phyloP scores from a whole-genome alignment of 1,284 basidiomycete species.

The Puccinia coronata region DNA sequence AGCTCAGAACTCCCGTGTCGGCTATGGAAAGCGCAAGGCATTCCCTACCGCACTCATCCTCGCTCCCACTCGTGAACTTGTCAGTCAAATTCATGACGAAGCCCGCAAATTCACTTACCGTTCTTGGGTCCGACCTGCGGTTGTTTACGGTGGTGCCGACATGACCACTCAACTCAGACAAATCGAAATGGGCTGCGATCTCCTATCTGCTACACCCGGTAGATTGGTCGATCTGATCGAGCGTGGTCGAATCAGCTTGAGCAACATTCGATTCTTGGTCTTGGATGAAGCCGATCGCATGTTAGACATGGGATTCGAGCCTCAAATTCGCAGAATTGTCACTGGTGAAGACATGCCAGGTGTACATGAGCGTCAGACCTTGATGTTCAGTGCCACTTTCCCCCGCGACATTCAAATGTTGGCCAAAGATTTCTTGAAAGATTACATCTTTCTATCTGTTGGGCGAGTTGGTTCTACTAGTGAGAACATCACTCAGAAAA shows the following conservation, averaged over 20 bases:
- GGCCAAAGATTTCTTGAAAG: constrained; percentile 59
- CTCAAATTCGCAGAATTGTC: constrained; percentile 96
- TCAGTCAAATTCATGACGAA: constrained; percentile 99
- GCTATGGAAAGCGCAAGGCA: constrained; percentile 75
- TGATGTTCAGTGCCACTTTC: constrained; percentile 99
- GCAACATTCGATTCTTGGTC: constrained; percentile 96
- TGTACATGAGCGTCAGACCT: constrained; percentile 86
- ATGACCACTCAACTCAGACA: constrained; percentile 90
- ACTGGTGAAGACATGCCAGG: constrained; percentile 98
- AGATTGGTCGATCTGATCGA: constrained; percentile 98
- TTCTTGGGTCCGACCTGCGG: constrained; percentile 97
- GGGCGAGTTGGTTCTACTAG: constrained; percentile 97
- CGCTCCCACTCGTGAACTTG: constrained; percentile 96
- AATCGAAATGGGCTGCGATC: constrained; percentile 95
- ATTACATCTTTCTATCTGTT: constrained; percentile 96
- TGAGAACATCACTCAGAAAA: constrained; percentile 97
- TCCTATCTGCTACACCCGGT: constrained; percentile 96
- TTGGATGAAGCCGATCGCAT: constrained; percentile 99
- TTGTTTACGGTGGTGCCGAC: constrained; percentile 98
- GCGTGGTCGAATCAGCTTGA: constrained; percentile 91
- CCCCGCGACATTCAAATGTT: constrained; percentile 87
- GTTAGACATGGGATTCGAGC: constrained; percentile 99
- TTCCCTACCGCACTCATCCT: constrained; percentile 95
- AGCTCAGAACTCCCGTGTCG: constrained; percentile 59
- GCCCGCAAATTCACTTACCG: constrained; percentile 99